These are phyloP conservation scores for Notholithocarpus densiflorus DNA, from an alignment of 306 rosid species.

Conservation along the genomic window DNA sequence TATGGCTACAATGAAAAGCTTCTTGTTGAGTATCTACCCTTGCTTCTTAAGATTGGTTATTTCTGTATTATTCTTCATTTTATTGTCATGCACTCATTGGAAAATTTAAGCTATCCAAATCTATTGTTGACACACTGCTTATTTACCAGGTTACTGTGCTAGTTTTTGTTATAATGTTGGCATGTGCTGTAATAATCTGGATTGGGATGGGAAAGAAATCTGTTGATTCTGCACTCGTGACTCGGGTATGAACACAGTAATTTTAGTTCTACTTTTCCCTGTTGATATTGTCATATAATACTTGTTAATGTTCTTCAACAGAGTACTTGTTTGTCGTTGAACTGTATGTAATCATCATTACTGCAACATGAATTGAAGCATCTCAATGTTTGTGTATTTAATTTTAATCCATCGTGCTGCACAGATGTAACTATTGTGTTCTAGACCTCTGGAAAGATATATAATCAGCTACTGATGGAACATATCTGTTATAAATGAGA, in stretches of 20 bases:
- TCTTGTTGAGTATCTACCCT: conserved; percentile 8
- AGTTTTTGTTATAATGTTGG: conserved; percentile 48
- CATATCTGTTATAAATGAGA: background rate
- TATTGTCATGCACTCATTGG: conserved; percentile 6
- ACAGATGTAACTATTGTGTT: background rate
- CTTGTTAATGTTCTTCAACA: background rate
- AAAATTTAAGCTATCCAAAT: conserved; percentile 11
- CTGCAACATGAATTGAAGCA: background rate
- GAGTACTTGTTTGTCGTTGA: background rate
- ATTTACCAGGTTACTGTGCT: conserved; percentile 64
- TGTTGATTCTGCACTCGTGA: conserved; percentile 65
- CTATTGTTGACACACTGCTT: conserved; percentile 21
- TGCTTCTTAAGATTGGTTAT: conserved; percentile 7
- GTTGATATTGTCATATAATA: conserved; percentile 7
- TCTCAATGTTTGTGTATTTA: background rate
- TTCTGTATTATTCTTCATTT: background rate
- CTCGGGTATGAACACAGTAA: conserved; percentile 55
- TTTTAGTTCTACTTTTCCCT: conserved; percentile 10
- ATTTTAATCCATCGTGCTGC: background rate
- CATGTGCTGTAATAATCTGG: conserved; percentile 82
- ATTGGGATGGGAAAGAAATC: conserved; percentile 63
- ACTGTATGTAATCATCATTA: background rate
- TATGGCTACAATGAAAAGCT: conserved; percentile 30
- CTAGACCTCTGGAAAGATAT: conserved; percentile 1
- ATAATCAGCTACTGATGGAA: background rate